Conservation (phyloP, 169 alveolate genomes). For the Condylostoma magnum region DNA sequence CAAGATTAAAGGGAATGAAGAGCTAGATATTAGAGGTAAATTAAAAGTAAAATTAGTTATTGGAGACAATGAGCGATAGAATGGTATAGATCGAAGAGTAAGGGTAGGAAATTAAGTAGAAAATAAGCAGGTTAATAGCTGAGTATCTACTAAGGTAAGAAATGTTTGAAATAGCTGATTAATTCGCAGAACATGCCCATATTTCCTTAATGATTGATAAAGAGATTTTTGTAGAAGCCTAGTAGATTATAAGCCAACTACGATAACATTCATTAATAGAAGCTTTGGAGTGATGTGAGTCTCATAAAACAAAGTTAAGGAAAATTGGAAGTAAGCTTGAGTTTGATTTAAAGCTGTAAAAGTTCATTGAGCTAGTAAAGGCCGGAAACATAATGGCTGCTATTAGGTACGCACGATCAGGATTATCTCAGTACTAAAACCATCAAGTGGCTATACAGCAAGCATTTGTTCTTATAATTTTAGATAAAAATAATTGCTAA, state of each 20-base stretch:
- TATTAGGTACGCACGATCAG: not conserved
- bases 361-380: slow-evolving; percentile 4
- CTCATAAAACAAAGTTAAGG: slow-evolving; percentile 12
- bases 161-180: not conserved
- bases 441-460: slow-evolving; percentile 6
- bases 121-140: not conserved
- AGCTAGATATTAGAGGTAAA: not conserved
- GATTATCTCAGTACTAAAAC: slow-evolving; percentile 2
- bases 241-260: not conserved
- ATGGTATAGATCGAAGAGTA: not conserved
- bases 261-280: not conserved
- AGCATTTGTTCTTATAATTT: slow-evolving; percentile 2
- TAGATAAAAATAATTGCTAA: not conserved
- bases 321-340: not conserved
- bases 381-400: not conserved
- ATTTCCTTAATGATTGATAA: not conserved
- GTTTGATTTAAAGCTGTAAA: slow-evolving; percentile 19
- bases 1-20: not conserved
- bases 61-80: not conserved
- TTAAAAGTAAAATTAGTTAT: not conserved
- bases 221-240: not conserved
- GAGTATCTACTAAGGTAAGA: slow-evolving; percentile 1
- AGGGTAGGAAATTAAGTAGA: not conserved
- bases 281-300: slow-evolving; percentile 24
- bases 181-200: not conserved